A percentile compares a stretch with the other conserved stretches of the same genome.
phyloP scores from a whole-genome alignment of 371 early-diverging fungal species.

The Lichtheimia hyalospora region DNA sequence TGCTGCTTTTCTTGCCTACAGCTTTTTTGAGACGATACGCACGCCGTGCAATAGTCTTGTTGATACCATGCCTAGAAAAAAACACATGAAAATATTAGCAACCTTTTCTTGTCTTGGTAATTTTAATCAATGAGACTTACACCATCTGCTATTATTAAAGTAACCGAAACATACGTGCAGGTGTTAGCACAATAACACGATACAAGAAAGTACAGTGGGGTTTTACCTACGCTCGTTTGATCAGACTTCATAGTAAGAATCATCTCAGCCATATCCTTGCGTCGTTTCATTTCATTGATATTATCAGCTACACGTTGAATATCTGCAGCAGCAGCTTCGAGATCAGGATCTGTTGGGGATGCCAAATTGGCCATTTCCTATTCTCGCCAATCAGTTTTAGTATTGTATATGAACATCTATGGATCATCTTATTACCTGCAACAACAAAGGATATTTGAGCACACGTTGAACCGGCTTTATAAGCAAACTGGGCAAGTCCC shows the following conservation, averaged over 20 bases:
- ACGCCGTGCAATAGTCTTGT: constrained; percentile 66
- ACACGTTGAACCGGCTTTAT: constrained; percentile 90
- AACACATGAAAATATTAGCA: not conserved
- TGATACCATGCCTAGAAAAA: constrained; percentile 60
- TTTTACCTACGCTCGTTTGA: constrained; percentile 15
- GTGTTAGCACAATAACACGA: too few species aligned
- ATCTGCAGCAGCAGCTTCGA: constrained; percentile 44
- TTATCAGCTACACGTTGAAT: constrained; percentile 74
- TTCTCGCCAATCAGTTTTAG: not conserved
- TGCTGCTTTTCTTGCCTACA: not conserved
- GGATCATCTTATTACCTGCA: constrained; percentile 51
- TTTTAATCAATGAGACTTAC: not conserved
- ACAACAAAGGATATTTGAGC: constrained; percentile 79
- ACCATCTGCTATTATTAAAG: too few species aligned
- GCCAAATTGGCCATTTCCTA: constrained; percentile 69
- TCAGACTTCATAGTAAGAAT: constrained; percentile 57
- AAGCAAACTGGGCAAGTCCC: constrained; percentile 78
- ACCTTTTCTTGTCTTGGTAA: not conserved
- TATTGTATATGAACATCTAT: too few species aligned
- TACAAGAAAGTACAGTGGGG: not conserved
- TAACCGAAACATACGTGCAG: too few species aligned
- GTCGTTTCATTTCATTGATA: constrained; percentile 81
- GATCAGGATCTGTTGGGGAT: constrained; percentile 47
- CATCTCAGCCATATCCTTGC: constrained; percentile 82
- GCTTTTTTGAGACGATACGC: constrained; percentile 61